Evolutionary conservation across 495 filamentous ascomycete species (phyloP).

Genomic region (Penicillium pancosmium): DNA sequence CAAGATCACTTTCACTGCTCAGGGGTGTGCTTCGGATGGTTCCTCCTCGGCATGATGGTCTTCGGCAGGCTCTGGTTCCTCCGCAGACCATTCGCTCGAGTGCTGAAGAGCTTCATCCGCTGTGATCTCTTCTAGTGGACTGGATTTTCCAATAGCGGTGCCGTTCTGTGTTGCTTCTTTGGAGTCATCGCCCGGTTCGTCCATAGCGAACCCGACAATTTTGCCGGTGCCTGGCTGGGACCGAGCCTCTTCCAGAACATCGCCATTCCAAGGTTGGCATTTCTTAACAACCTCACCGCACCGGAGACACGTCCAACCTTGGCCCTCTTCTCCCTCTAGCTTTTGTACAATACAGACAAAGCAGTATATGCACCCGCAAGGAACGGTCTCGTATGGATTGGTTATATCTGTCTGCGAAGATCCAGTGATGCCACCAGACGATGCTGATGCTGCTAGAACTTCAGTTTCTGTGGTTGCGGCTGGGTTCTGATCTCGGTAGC

Average conservation of each 20-base stretch:
- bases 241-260: slow-evolving; percentile 65
- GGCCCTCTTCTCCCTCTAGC: slow-evolving; percentile 89
- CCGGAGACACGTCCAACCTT: slow-evolving; percentile 92
- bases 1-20: neutral
- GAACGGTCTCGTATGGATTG: slow-evolving; percentile 91
- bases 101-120: slow-evolving; percentile 39
- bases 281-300: slow-evolving; percentile 86
- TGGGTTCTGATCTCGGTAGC: slow-evolving; percentile 89
- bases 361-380: slow-evolving; percentile 93
- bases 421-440: slow-evolving; percentile 74
- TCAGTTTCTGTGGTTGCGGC: slow-evolving; percentile 66
- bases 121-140: slow-evolving; percentile 33
- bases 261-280: slow-evolving; percentile 91
- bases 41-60: slow-evolving; percentile 11
- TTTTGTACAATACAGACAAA: slow-evolving; percentile 94
- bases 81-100: slow-evolving; percentile 41
- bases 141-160: slow-evolving; percentile 19
- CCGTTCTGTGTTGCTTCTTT: slow-evolving; percentile 16
- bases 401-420: slow-evolving; percentile 93
- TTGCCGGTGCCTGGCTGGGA: slow-evolving; percentile 58
- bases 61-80: slow-evolving; percentile 32
- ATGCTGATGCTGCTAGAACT: slow-evolving; percentile 61
- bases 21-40: slow-evolving; percentile 1
- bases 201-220: slow-evolving; percentile 70
- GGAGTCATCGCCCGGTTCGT: slow-evolving; percentile 31